These are phyloP conservation scores for Rhizopogon rudus DNA, from an alignment of 768 basidiomycete species.

Conservation along the genomic window DNA sequence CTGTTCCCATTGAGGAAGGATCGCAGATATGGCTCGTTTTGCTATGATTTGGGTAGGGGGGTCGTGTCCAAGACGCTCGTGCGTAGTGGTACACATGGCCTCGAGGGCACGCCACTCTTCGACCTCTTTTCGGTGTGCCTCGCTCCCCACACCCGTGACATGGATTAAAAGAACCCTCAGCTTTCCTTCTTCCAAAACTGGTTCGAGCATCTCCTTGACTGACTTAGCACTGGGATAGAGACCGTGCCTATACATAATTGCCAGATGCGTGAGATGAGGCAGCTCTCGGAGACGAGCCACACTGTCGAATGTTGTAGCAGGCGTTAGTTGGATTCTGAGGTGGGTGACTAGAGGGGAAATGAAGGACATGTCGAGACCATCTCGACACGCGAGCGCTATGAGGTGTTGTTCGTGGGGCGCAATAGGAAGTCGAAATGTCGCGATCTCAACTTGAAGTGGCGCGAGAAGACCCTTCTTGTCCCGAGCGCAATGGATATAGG, in stretches of 20 bases:
- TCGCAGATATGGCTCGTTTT: not conserved
- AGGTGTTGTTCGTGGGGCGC: slow-evolving; percentile 28
- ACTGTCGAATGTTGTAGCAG: slow-evolving; percentile 3
- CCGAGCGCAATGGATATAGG: slow-evolving; percentile 13
- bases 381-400: slow-evolving; percentile 29
- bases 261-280: slow-evolving; percentile 12
- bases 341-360: slow-evolving; percentile 27
- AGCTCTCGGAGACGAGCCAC: slow-evolving; percentile 9
- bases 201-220: slow-evolving; percentile 3
- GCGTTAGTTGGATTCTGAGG: slow-evolving; percentile 28
- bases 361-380: slow-evolving; percentile 29
- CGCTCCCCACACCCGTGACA: slow-evolving; percentile 2
- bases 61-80: not conserved
- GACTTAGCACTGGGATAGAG: not conserved
- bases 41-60: not conserved
- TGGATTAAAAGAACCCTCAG: slow-evolving; percentile 7
- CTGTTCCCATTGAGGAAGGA: not conserved
- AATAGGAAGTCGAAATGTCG: slow-evolving; percentile 1
- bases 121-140: slow-evolving; percentile 6
- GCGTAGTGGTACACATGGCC: not conserved
- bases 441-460: not conserved
- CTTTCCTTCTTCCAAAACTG: slow-evolving; percentile 3
- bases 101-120: slow-evolving; percentile 3
- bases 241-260: slow-evolving; percentile 6
- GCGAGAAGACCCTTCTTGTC: not conserved